Evolutionary conservation across 1,284 basidiomycete species (phyloP), one percentile per base, ranked within the genome.

Genomic region (Marasmius fiardii): DNA sequence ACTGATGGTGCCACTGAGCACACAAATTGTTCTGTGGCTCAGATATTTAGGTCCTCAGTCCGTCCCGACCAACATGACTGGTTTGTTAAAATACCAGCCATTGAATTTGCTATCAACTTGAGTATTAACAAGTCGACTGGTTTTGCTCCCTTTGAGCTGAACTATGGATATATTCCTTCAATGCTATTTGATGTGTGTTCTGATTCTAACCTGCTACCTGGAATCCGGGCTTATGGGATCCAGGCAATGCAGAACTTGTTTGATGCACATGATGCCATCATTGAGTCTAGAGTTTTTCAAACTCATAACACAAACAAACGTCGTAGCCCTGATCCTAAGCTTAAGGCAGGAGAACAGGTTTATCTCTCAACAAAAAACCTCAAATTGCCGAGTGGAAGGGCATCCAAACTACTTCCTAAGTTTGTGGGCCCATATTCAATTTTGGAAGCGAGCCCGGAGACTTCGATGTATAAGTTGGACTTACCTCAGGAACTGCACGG

Each of bases 41-140:
- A 68, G 37, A 65, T 73, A 1, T 54, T 74, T 10, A 39, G 68
- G 0, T 24, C 55, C 0, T 47, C 64, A 18, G 65, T 76, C 0
- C 4, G 51, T 0, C 63, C 64, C 0, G 64, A 72, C 24, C 73
- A 76, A 53, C 58, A 59, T 6, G 67, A 74, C 41, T 76, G 73
- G 72, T 60, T 63, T 0, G 50, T 62, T 0, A 62, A 65, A 24
- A 4, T 72, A 0, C 69, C 71, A 8, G 8, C 16, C 8, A 16
- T 35, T 35, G n/a, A n/a, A n/a, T n/a, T n/a, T n/a, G n/a, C n/a
- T n/a, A n/a, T n/a, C n/a, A n/a, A n/a, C n/a, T n/a, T n/a, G n/a
- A n/a, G n/a, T n/a, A n/a, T n/a, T n/a, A n/a, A n/a, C n/a, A n/a
- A n/a, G n/a, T n/a, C n/a, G n/a, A n/a, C n/a, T n/a, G n/a, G n/a